Base-by-base conservation (phyloP, 2,329 filamentous ascomycete genomes). In the Penicillium sp. region DNA sequence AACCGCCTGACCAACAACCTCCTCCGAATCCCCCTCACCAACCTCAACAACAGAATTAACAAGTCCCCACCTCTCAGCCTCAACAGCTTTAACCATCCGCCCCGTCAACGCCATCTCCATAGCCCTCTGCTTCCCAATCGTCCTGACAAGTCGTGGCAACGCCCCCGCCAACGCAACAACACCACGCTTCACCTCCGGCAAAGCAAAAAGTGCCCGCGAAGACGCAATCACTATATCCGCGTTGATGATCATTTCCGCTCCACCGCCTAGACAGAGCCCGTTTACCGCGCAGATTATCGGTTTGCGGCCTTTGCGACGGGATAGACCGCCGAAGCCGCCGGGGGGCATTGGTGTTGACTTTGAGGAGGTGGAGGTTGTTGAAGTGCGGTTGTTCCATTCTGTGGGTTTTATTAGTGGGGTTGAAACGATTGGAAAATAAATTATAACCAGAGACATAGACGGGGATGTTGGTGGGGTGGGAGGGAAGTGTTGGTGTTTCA, bases 271-370 rank as follows among this genome's bases (percentile, higher is more conserved):
- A 49, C 84, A 87, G 12, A 88, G 72, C 1, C 88, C 88, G 61
- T 89, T 88, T 18, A 91, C 83, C 0, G 88, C 88, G 3, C 82
- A 85, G 16, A 92, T 77, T 35, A 92, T 75, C 3, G 88, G 88
- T 62, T 92, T 92, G 37, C 67, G 67, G n/a, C 75, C 74, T 8
- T 59, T 61, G 22, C 75, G 70, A 13, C 71, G 69, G 13, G 74
- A 73, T 6, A 78, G 65, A 1, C 70, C 72, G 29, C 66, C 72
- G 49, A 75, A 75, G 11, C 72, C 73, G 7, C 59, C 63, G 10
- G 60, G 35, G 4, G 69, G 68, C 41, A 63, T 59, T 39, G 54
- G 39, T 44, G 29, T 33, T 11, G n/a, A n/a, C n/a, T n/a, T n/a
- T n/a, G 10, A 13, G 10, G 27, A 41, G 36, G n/a, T 48, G 34